Base-by-base conservation (phyloP, 1,284 basidiomycete species). In the Coniophora puteana region DNA sequence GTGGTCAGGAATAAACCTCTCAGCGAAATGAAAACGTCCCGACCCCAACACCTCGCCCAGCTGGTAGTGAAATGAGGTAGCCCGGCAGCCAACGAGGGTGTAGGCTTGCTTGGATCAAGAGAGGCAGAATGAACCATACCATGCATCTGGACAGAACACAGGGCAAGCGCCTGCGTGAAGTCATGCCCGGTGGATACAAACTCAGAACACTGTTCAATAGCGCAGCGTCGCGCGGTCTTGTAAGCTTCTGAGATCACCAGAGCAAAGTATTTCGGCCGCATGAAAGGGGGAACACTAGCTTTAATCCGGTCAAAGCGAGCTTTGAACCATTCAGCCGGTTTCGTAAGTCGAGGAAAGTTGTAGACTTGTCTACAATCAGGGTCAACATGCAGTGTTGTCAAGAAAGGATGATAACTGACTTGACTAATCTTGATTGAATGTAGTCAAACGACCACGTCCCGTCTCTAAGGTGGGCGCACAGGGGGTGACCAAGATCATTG, bases 41-140 rank as follows among this genome's bases (percentile, higher is more conserved):
- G 79, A n/a, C 94, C 93, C 94, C 94, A 97, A 57, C 89, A 93
- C 35, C 93, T 76, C 12, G 92, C 92, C 93, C 94, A 97, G 5
- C 84, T 83, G 7, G 86, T 68, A 2, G 89, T 71, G 55, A 97
- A 97, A 66, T 97, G 93, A 10, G 94, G 93, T 21, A 97, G 67
- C 16, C 94, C 94, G n/a, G 93, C 93, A 2, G 94, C 93, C 21
- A 97, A 71, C 8, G 85, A 91, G 3, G 94, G 82, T 1, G 83
- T 85, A 2, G 74, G 63, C 52, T 76, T 76, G 2, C 58, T 65
- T 4, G 87, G 85, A 54, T 87, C 80, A 38, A 97, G 73, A 18
- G 91, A 94, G 3, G 93, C 93, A 1, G 89, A 91, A 51, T 82
- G 78, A 27, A 96, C 91, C 45, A 84, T 63, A 1, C 94, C 94